These are phyloP conservation scores for Leccinum aurantiacum DNA, from an alignment of 768 basidiomycete genomes.

Conservation along the genomic window DNA sequence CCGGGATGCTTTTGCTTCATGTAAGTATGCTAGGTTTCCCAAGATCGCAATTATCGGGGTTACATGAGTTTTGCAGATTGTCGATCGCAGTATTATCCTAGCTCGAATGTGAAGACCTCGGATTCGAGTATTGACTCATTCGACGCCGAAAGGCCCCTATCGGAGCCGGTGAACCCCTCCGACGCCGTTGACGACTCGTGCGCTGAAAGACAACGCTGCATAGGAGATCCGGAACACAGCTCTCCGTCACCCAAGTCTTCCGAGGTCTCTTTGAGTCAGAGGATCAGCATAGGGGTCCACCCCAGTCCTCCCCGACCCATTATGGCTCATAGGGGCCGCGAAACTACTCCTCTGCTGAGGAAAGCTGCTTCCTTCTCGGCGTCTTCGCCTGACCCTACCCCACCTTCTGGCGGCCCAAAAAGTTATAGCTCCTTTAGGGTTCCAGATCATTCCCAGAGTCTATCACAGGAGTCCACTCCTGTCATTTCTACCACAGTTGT, in stretches of 20 bases:
- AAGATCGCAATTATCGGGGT: background rate
- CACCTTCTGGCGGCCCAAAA: background rate
- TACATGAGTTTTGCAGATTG: constrained; percentile 46
- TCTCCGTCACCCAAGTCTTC: constrained; percentile 12
- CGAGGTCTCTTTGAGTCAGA: constrained; percentile 19
- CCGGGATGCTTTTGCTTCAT: constrained; percentile 59
- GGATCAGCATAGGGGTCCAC: constrained; percentile 15
- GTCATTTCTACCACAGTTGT: constrained; percentile 2
- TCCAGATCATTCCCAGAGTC: background rate
- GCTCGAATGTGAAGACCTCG: constrained; percentile 54
- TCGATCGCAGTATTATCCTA: constrained; percentile 66
- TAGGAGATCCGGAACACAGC: background rate
- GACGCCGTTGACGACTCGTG: background rate
- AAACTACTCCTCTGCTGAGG: constrained; percentile 42
- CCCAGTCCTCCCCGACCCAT: background rate
- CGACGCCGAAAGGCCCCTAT: constrained; percentile 31
- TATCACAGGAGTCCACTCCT: constrained; percentile 6
- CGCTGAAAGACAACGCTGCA: constrained; percentile 10
- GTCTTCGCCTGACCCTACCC: constrained; percentile 6
- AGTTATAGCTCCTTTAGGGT: background rate
- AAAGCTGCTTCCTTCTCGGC: constrained; percentile 39
- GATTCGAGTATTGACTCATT: constrained; percentile 41
- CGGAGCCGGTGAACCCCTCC: constrained; percentile 1
- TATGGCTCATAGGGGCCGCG: constrained; percentile 2
- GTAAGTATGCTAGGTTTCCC: constrained; percentile 36